Evolutionary conservation across 1,284 basidiomycete species (phyloP).

Genomic region (Athelia sp.): DNA sequence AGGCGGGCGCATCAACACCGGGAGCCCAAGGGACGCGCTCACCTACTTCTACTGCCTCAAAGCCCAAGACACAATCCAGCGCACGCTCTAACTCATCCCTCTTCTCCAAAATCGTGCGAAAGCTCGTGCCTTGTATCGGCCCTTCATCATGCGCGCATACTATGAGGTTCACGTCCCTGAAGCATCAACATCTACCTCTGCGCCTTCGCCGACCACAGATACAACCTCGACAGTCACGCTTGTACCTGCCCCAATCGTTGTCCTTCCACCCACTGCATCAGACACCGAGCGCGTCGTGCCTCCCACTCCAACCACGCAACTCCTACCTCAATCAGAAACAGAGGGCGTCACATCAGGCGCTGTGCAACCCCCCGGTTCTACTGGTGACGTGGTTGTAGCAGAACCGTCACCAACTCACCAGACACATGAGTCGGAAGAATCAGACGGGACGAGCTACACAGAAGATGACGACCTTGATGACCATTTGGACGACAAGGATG

Average conservation of each 20-base stretch:
- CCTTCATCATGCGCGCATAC: too few species aligned
- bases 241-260: neutral
- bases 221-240: neutral
- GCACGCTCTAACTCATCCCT: slow-evolving; percentile 2
- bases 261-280: slow-evolving; percentile 20
- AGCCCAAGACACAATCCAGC: neutral
- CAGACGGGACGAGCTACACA: slow-evolving; percentile 40
- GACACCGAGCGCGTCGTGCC: slow-evolving; percentile 31
- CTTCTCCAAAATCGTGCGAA: slow-evolving; percentile 1
- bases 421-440: slow-evolving; percentile 33
- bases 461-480: slow-evolving; percentile 42
- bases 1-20: neutral
- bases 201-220: neutral
- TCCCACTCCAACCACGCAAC: slow-evolving; percentile 33
- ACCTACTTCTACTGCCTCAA: neutral
- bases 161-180: too few species aligned
- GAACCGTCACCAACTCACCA: slow-evolving; percentile 15
- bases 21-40: neutral
- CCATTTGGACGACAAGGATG: slow-evolving; percentile 40
- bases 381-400: slow-evolving; percentile 24
- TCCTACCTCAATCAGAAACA: slow-evolving; percentile 43
- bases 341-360: slow-evolving; percentile 48
- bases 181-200: too few species aligned
- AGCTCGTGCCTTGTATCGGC: slow-evolving; percentile 2
- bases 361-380: slow-evolving; percentile 53